phyloP scores from a whole-genome alignment of 2,329 filamentous ascomycete species.

The Colletotrichum theobromicola region DNA sequence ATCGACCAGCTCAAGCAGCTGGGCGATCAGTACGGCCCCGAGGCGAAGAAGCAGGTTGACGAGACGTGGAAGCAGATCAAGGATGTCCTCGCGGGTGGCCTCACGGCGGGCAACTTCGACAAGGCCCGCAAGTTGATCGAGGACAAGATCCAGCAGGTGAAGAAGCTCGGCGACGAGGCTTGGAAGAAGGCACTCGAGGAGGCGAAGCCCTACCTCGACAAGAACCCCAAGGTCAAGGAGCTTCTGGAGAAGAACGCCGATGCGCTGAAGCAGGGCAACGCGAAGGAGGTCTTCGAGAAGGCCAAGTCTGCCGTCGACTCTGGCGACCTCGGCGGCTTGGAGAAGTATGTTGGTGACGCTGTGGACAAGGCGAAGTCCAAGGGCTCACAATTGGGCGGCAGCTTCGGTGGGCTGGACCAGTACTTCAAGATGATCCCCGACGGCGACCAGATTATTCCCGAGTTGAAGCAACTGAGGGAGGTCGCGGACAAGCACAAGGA shows the following conservation, averaged over 20 bases:
- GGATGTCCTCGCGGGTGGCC: slow-evolving; percentile 66
- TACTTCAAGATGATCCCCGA: slow-evolving; percentile 71
- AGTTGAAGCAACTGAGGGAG: slow-evolving; percentile 68
- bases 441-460: slow-evolving; percentile 67
- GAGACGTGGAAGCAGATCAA: slow-evolving; percentile 72
- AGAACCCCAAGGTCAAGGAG: slow-evolving; percentile 78
- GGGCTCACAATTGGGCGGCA: slow-evolving; percentile 39
- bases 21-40: slow-evolving; percentile 73
- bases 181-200: slow-evolving; percentile 76
- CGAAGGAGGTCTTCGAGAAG: slow-evolving; percentile 66
- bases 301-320: slow-evolving; percentile 66
- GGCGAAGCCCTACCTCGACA: slow-evolving; percentile 74
- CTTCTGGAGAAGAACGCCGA: slow-evolving; percentile 74
- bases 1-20: slow-evolving; percentile 73
- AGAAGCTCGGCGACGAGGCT: slow-evolving; percentile 72
- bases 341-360: slow-evolving; percentile 65
- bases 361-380: slow-evolving; percentile 61
- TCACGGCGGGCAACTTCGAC: slow-evolving; percentile 56
- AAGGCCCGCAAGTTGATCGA: slow-evolving; percentile 68
- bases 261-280: slow-evolving; percentile 69
- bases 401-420: slow-evolving; percentile 58
- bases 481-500: slow-evolving; percentile 71
- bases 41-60: slow-evolving; percentile 78
- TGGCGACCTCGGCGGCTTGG: slow-evolving; percentile 63
- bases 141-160: slow-evolving; percentile 71